Conservation (phyloP, 768 basidiomycete genomes). For the Leccinum fibrillosum region DNA sequence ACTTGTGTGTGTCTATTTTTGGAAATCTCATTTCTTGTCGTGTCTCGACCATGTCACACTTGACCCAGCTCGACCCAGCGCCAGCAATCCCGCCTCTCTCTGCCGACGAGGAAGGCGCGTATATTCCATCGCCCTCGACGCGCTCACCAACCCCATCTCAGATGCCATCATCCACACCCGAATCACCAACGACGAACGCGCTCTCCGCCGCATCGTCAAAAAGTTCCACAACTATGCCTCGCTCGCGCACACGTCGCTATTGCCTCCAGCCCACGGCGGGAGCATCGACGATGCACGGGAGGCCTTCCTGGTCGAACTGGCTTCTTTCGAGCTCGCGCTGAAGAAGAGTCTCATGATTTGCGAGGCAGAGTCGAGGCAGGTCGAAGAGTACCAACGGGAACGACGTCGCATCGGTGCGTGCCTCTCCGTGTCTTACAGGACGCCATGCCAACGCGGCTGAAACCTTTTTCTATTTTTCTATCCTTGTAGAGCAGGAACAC, state of each 20-base stretch:
- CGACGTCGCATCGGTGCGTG: conserved; percentile 66
- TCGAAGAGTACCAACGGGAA: conserved; percentile 78
- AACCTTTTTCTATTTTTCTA: too few species aligned
- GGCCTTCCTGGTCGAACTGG: conserved; percentile 74
- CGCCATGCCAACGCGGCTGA: not conserved
- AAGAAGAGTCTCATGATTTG: conserved; percentile 82
- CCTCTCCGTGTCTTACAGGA: not conserved
- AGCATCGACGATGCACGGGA: conserved; percentile 70
- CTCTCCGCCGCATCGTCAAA: conserved; percentile 73
- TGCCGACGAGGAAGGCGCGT: conserved; percentile 60
- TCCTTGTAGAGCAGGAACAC: conserved; percentile 62
- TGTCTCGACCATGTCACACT: not conserved
- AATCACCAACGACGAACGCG: conserved; percentile 80
- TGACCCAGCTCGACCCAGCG: conserved; percentile 11
- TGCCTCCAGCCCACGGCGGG: conserved; percentile 28
- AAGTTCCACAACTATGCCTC: conserved; percentile 75
- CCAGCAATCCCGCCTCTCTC: conserved; percentile 44
- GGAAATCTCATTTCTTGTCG: not conserved
- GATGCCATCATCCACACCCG: conserved; percentile 79
- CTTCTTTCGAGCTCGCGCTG: conserved; percentile 69
- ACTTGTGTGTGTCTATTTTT: not conserved
- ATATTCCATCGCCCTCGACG: conserved; percentile 7
- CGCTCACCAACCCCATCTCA: conserved; percentile 28
- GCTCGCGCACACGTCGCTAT: conserved; percentile 47
- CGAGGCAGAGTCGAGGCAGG: conserved; percentile 82